These are phyloP conservation scores for Microbotryum intermedium DNA, from an alignment of 1,284 basidiomycete species.

Conservation along the genomic window DNA sequence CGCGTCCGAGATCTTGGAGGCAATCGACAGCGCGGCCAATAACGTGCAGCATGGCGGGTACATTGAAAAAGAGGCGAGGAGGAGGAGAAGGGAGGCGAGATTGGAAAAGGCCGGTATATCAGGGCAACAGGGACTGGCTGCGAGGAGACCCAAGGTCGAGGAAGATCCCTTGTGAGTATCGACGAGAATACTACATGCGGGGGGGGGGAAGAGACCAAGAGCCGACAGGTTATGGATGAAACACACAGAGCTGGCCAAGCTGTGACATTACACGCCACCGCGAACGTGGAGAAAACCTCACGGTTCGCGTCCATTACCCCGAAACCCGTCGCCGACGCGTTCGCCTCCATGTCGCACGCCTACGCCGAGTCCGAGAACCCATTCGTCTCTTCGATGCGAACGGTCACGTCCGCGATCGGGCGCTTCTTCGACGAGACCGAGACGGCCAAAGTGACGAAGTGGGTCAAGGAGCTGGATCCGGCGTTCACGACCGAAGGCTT, in stretches of 20 bases:
- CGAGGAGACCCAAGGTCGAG: conserved; percentile 45
- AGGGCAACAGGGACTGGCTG: conserved; percentile 43
- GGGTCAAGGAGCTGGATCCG: conserved; percentile 81
- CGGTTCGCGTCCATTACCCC: conserved; percentile 49
- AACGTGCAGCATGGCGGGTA: conserved; percentile 82
- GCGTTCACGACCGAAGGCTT: conserved; percentile 77
- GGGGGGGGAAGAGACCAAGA: conserved; percentile 30
- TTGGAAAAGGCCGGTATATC: conserved; percentile 72
- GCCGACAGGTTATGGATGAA: neutral
- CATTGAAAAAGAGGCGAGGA: conserved; percentile 79
- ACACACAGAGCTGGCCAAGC: conserved; percentile 65
- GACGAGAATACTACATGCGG: conserved; percentile 1
- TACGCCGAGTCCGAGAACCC: conserved; percentile 95
- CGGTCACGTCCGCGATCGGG: conserved; percentile 75
- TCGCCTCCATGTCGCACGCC: conserved; percentile 46
- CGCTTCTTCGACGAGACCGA: conserved; percentile 89
- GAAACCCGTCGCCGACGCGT: conserved; percentile 26
- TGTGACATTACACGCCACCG: conserved; percentile 71
- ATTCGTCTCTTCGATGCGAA: conserved; percentile 67
- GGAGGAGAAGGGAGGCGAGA: conserved; percentile 62
- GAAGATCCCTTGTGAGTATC: conserved; percentile 67
- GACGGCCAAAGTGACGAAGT: conserved; percentile 81
- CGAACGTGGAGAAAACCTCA: conserved; percentile 62
- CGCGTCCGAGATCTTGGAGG: conserved; percentile 79
- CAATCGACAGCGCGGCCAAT: conserved; percentile 84